These are phyloP conservation scores for Entomortierella parvispora DNA, from an alignment of 192 early-diverging fungal genomes.

Conservation along the genomic window DNA sequence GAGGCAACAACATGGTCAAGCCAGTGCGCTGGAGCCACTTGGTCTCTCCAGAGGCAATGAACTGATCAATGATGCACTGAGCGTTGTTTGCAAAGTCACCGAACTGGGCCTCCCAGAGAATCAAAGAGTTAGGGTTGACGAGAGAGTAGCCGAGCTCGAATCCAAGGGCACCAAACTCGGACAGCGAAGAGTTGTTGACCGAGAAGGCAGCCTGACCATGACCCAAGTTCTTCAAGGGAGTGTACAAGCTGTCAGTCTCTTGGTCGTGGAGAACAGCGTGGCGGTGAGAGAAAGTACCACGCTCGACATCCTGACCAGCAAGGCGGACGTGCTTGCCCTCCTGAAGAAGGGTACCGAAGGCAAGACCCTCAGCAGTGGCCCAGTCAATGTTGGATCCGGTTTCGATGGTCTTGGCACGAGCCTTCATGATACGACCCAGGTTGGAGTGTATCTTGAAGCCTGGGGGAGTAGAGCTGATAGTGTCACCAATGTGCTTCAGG, in stretches of 20 bases:
- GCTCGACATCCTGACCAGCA: slow-evolving; percentile 97
- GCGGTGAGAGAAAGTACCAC: slow-evolving; percentile 99
- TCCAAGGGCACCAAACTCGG: slow-evolving; percentile 94
- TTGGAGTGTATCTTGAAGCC: slow-evolving; percentile 90
- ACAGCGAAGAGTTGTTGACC: slow-evolving; percentile 95
- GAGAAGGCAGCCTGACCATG: slow-evolving; percentile 89
- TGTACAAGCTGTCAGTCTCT: slow-evolving; percentile 82
- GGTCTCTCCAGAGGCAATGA: slow-evolving; percentile 94
- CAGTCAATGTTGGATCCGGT: slow-evolving; percentile 91
- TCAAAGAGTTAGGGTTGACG: slow-evolving; percentile 92
- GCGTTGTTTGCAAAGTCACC: slow-evolving; percentile 98
- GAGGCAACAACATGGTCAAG: slow-evolving; percentile 92
- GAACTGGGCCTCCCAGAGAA: slow-evolving; percentile 99
- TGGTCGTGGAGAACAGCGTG: slow-evolving; percentile 98
- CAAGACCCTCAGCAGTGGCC: slow-evolving; percentile 94
- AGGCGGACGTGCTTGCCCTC: slow-evolving; percentile 95
- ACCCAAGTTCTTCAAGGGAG: slow-evolving; percentile 87
- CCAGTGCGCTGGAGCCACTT: slow-evolving; percentile 99
- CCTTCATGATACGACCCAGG: slow-evolving; percentile 85
- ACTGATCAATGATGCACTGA: slow-evolving; percentile 99
- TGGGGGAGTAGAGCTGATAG: slow-evolving; percentile 81
- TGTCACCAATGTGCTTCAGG: slow-evolving; percentile 84
- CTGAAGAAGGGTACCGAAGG: slow-evolving; percentile 89
- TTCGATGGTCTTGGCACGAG: slow-evolving; percentile 83
- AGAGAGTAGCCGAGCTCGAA: slow-evolving; percentile 98